Evolutionary conservation across 257 asterid species (phyloP), one percentile per base, ranked within the genome.

Genomic region (Coffea eugenioides): DNA sequence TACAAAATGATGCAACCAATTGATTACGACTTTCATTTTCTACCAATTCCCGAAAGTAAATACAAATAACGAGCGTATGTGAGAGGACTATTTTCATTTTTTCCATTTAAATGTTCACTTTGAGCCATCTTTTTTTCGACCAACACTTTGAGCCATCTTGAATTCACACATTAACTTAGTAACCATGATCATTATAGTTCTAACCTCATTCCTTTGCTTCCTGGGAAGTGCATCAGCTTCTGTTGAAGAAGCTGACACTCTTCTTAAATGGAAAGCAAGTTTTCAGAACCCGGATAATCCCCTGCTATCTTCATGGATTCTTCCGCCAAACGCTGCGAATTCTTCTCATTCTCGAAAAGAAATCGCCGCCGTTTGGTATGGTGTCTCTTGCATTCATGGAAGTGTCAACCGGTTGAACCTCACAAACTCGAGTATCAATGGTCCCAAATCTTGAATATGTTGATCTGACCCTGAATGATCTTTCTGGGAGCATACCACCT

Each of bases 391-490:
- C 69, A 5, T 23, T 20, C 8, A 46, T 18, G 79, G 69, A 25
- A 54, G 45, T 43, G 34, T 82, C 46, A 61, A 12, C 34, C 21
- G 41, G 16, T 0, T 85, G 62, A 82, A 80, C 73, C 82, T 82
- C 69, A 62, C 79, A 0, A 39, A 64, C 20, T 52, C 43, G 0
- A 8, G 51, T 49, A 56, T 82, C 3, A 2, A 3, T 25, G 89
- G 81, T 85, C 21, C 85, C 75, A 1, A 74, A 83, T 83, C 76
- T 86, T 6, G 76, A 77, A 27, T 66, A 36, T 66, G 51, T 86
- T 14, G 89, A 83, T 77, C 8, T 83, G 25, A 36, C 49, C 8
- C 6, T 12, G 11, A 85, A 85, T n/a, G 39, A 45, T 1, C 69
- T 84, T 71, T 78, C 68, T 65, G 83, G 87, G 11, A 46, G 18